Evolutionary conservation across 2,329 filamentous ascomycete species (phyloP), one percentile per base, ranked within the genome.

Genomic region (Trichothecium roseum): DNA sequence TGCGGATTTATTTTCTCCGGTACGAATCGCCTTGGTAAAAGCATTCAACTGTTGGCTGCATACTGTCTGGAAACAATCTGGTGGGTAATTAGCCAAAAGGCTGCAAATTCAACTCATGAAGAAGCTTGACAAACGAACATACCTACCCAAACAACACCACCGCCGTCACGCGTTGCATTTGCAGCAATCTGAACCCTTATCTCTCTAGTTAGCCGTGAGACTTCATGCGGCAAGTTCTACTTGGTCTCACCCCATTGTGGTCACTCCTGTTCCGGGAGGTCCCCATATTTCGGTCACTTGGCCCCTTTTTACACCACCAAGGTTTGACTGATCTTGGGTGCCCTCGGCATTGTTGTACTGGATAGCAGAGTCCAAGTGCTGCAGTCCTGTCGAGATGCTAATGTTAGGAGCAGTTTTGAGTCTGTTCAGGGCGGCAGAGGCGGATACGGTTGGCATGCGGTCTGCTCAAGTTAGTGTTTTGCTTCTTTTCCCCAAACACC

Each of bases 241-340:
- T 18, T 34, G 14, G 14, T 17, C 74, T 60, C 66, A 89, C 83
- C 80, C 83, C 46, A 95, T 64, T 10, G 81, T 69, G 4, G 86
- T 94, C 66, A 94, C 95, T 20, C 88, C 89, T 18, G 74, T 74
- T 2, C 87, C 88, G 8, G 85, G 81, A 9, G 88, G 86, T 1
- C 89, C 89, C 72, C 84, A 94, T 34, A 94, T 63, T 57, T 96
- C 89, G 4, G 83, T 84, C 29, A 94, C 69, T 54, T 86, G 83
- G 12, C 87, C 85, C 38, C 78, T 74, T 40, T 71, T 71, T 32
- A 94, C 65, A 4, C 86, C 87, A 14, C 71, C 68, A 36, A 41
- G 44, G 8, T 34, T 37, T 20, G 31, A 3, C 10, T 43, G 40
- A 35, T 38, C 40, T 22, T 41, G 37, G 8, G 40, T 39, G 27